phyloP scores from a whole-genome alignment of 768 basidiomycete species.

The Heimioporus sp. region DNA sequence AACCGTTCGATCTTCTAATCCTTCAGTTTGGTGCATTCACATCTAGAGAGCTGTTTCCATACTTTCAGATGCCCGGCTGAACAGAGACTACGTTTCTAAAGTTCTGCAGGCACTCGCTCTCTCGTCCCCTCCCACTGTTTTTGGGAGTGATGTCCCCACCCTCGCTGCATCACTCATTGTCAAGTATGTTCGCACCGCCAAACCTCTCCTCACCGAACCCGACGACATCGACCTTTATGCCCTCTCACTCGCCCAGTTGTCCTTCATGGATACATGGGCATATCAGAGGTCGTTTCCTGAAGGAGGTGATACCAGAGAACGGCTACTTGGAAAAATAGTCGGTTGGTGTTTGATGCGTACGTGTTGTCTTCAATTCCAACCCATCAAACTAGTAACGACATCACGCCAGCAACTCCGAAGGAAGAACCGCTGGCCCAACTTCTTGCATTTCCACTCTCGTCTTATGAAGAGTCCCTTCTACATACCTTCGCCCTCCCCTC shows the following conservation, averaged over 20 bases:
- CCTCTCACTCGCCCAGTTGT: constrained; percentile 62
- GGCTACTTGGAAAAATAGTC: constrained; percentile 57
- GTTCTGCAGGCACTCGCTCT: constrained; percentile 58
- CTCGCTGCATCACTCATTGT: constrained; percentile 47
- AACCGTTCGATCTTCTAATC: background rate
- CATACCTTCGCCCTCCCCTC: constrained; percentile 58
- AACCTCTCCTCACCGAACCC: constrained; percentile 67
- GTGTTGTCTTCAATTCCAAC: constrained; percentile 26
- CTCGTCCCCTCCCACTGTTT: constrained; percentile 41
- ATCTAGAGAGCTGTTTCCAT: constrained; percentile 65
- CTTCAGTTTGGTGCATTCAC: background rate
- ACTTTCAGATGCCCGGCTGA: constrained; percentile 71
- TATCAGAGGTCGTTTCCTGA: constrained; percentile 74
- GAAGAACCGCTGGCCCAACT: constrained; percentile 57
- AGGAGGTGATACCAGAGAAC: constrained; percentile 46
- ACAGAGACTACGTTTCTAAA: constrained; percentile 76
- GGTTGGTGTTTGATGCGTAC: constrained; percentile 70
- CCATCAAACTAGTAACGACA: background rate
- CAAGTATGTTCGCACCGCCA: constrained; percentile 72
- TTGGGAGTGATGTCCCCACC: constrained; percentile 8
- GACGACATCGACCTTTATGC: constrained; percentile 70
- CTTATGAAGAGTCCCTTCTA: constrained; percentile 60
- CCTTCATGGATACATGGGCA: constrained; percentile 70
- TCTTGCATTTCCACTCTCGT: constrained; percentile 61
- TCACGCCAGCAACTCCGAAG: constrained; percentile 53